Conservation (phyloP, 257 asterid genomes). For the Thymus quinquecostatus region DNA sequence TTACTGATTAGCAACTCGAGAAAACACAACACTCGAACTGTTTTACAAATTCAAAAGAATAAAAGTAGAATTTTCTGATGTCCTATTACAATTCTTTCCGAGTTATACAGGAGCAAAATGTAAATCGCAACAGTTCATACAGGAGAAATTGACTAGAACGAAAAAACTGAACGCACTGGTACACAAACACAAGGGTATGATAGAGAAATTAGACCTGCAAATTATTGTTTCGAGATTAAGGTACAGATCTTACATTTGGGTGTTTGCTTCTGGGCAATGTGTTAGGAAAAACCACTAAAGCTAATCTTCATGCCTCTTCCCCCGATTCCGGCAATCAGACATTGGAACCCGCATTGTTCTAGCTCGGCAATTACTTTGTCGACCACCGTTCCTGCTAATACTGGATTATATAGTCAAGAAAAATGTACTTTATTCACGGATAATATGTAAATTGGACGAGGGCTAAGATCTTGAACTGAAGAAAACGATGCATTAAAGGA, state of each 20-base stretch:
- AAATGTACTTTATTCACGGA: background rate
- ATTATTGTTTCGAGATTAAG: constrained; percentile 25
- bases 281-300: constrained; percentile 59
- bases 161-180: background rate
- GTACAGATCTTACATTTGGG: constrained; percentile 37
- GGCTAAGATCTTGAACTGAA: background rate
- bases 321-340: constrained; percentile 88
- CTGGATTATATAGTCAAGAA: constrained; percentile 64
- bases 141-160: constrained; percentile 10
- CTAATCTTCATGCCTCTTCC: constrained; percentile 84
- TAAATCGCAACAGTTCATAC: constrained; percentile 11
- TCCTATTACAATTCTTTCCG: constrained; percentile 10
- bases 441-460: constrained; percentile 11
- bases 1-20: background rate
- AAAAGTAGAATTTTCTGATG: background rate
- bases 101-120: background rate
- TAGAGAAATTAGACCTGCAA: constrained; percentile 1
- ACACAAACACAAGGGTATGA: background rate
- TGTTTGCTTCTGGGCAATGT: constrained; percentile 25
- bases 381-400: constrained; percentile 78
- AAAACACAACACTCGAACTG: background rate
- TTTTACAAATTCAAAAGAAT: background rate
- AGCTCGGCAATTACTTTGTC: constrained; percentile 74
- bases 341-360: constrained; percentile 78
- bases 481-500: constrained; percentile 45